Evolutionary conservation across 306 rosid species (phyloP).

Genomic region (Vigna nakashimae): DNA sequence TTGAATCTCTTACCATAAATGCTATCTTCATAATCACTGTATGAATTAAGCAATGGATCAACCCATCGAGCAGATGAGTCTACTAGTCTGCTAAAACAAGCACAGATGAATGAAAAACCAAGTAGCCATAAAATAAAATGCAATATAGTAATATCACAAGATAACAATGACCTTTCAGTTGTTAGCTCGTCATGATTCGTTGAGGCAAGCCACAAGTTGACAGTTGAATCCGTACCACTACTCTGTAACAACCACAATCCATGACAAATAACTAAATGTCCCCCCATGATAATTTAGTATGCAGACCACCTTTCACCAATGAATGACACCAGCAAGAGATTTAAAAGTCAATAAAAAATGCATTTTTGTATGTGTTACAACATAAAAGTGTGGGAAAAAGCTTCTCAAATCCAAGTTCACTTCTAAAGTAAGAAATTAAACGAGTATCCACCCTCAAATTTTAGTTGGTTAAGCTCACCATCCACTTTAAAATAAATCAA

Average conservation of each 20-base stretch:
- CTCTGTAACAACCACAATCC: conserved; percentile 67
- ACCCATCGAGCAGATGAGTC: conserved; percentile 62
- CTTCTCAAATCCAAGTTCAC: conserved; percentile 1
- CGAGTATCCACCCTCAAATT: conserved; percentile 17
- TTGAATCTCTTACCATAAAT: conserved; percentile 70
- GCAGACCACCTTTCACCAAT: conserved; percentile 18
- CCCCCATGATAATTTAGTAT: conserved; percentile 10
- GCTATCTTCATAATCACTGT: conserved; percentile 94
- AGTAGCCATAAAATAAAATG: conserved; percentile 14
- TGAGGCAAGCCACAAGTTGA: conserved; percentile 87
- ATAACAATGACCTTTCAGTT: conserved; percentile 67
- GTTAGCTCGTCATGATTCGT: conserved; percentile 54
- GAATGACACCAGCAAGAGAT: conserved; percentile 30
- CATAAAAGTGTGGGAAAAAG: neutral
- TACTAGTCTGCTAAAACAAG: conserved; percentile 59
- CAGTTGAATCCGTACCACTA: conserved; percentile 92
- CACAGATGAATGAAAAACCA: conserved; percentile 35
- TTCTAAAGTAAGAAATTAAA: conserved; percentile 14
- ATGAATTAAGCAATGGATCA: conserved; percentile 80
- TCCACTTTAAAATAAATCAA: conserved; percentile 18
- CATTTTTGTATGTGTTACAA: neutral
- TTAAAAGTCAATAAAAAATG: conserved; percentile 6
- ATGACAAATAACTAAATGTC: conserved; percentile 39
- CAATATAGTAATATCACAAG: neutral
- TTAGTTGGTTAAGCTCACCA: conserved; percentile 7